Conservation (phyloP, 2,329 filamentous ascomycete genomes). For the Beauveria sp. region DNA sequence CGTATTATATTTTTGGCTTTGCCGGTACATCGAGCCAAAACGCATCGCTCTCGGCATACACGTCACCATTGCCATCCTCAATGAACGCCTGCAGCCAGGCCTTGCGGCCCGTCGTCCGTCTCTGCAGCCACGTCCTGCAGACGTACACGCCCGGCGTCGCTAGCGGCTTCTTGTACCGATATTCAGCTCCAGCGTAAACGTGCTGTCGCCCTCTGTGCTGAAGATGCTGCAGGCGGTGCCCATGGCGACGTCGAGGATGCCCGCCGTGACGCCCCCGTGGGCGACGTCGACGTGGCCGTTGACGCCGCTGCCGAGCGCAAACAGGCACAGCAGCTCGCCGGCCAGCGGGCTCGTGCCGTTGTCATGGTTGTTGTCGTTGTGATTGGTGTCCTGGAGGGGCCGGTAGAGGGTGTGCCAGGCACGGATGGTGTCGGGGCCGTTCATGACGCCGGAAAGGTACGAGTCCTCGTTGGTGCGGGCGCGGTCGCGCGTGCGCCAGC, state of each 20-base stretch:
- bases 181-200: conserved; percentile 15
- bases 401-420: conserved; percentile 7
- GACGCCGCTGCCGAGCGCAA: conserved; percentile 14
- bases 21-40: conserved; percentile 5
- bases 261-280: conserved; percentile 17
- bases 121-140: conserved; percentile 10
- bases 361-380: too few species aligned
- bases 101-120: conserved; percentile 15
- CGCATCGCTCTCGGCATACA: conserved; percentile 2
- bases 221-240: conserved; percentile 13
- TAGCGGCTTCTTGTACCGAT: conserved; percentile 16
- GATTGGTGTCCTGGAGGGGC: neutral
- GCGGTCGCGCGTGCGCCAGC: neutral
- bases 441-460: neutral
- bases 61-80: conserved; percentile 9
- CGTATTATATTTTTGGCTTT: neutral
- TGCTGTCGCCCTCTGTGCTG: conserved; percentile 12
- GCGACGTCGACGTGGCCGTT: conserved; percentile 16
- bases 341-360: neutral
- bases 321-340: conserved; percentile 6
- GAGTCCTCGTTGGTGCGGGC: neutral
- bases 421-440: neutral
- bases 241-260: conserved; percentile 17
- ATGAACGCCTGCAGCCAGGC: conserved; percentile 14
- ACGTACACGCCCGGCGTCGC: conserved; percentile 13